Evolutionary conservation across 345 rosid species (phyloP).

Genomic region (thale cress (Arabidopsis thaliana)): TAIR10.1 NC_003076.8:19108001-19108500

Average conservation of each 20-base stretch:
- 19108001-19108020: constrained; percentile 9
- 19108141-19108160: background rate
- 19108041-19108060: background rate
- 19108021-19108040: background rate
- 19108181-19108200: background rate
- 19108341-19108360: background rate
- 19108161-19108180: background rate
- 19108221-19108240: background rate
- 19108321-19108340: background rate
- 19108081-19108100: constrained; percentile 9
- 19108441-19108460: too few species aligned
- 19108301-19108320: background rate
- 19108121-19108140: background rate
- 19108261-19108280: background rate
- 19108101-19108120: background rate
- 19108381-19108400: too few species aligned
- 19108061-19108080: constrained; percentile 3
- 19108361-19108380: background rate
- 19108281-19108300: background rate
- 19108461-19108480: too few species aligned
- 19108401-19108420: too few species aligned
- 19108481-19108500: too few species aligned
- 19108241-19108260: background rate
- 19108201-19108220: background rate
- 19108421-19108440: too few species aligned